A percentile compares a stretch with the other conserved stretches of the same genome.
phyloP scores from a whole-genome alignment of 2,329 filamentous ascomycete species.

The Fusarium phyllophilum region DNA sequence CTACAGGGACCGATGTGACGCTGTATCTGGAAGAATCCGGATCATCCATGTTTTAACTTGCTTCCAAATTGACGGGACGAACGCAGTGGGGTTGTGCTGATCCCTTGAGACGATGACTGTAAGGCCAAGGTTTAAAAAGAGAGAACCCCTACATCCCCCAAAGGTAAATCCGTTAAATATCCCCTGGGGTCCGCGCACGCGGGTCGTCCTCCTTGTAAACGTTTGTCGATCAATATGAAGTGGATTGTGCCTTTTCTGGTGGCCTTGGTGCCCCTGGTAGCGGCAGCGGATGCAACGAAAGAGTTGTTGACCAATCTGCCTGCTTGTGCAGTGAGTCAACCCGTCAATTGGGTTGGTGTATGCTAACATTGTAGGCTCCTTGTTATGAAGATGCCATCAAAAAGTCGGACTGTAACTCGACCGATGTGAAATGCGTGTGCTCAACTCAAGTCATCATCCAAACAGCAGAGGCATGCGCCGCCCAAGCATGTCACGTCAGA shows the following conservation, averaged over 20 bases:
- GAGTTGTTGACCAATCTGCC: conserved; percentile 31
- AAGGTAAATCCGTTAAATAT: conserved; percentile 13
- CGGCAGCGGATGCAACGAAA: conserved; percentile 19
- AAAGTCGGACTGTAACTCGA: conserved; percentile 23
- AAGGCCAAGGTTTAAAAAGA: background rate
- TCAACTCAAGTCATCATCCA: conserved; percentile 24
- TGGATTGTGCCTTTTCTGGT: conserved; percentile 37
- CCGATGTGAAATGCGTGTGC: conserved; percentile 41
- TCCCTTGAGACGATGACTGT: conserved; percentile 4
- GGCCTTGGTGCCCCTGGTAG: conserved; percentile 28
- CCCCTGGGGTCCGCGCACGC: conserved; percentile 1
- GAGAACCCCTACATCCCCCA: background rate
- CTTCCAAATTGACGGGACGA: conserved; percentile 7
- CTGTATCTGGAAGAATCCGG: conserved; percentile 12
- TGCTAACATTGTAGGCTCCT: conserved; percentile 23
- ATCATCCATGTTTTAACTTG: background rate
- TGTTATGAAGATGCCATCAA: conserved; percentile 12
- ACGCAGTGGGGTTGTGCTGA: background rate
- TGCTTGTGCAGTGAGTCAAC: conserved; percentile 30
- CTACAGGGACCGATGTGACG: background rate
- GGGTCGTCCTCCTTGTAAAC: conserved; percentile 6
- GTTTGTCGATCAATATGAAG: conserved; percentile 37
- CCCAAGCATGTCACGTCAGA: background rate
- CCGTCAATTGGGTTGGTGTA: rapidly evolving
- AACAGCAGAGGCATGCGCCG: conserved; percentile 24